These are phyloP conservation scores for Geotrichum aggregatum DNA, from an alignment of 1,139 yeast species.

Conservation along the genomic window DNA sequence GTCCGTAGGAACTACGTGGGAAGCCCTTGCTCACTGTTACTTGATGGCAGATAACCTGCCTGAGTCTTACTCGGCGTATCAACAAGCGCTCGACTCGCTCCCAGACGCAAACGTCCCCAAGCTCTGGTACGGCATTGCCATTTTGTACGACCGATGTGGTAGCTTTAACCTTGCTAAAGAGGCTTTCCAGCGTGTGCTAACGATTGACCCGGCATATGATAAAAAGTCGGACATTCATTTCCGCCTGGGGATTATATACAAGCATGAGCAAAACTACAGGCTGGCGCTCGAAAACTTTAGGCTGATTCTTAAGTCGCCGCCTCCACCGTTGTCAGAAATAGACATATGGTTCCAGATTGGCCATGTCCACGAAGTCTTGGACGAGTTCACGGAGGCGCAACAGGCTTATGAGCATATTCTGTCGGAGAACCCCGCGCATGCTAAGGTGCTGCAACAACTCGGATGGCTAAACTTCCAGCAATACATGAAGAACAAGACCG, in stretches of 20 bases:
- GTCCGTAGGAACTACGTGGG: constrained; percentile 96
- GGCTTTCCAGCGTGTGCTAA: constrained; percentile 92
- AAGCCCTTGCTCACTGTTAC: constrained; percentile 92
- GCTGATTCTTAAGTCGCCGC: constrained; percentile 85
- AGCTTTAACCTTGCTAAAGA: constrained; percentile 96
- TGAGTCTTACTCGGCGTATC: constrained; percentile 93
- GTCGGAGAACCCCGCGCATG: constrained; percentile 85
- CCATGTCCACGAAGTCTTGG: constrained; percentile 87
- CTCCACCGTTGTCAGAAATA: constrained; percentile 90
- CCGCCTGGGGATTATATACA: constrained; percentile 91
- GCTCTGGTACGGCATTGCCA: constrained; percentile 98
- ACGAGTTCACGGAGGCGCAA: constrained; percentile 85
- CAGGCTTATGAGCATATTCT: constrained; percentile 94
- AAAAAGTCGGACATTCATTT: constrained; percentile 94
- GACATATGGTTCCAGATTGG: constrained; percentile 99
- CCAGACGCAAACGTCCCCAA: constrained; percentile 94
- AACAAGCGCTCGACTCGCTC: constrained; percentile 85
- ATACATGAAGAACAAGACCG: constrained; percentile 13
- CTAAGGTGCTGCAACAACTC: constrained; percentile 90
- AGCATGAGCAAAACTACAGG: constrained; percentile 83
- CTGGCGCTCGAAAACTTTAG: constrained; percentile 91
- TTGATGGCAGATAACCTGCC: constrained; percentile 93
- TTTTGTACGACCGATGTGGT: constrained; percentile 93
- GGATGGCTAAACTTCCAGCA: constrained; percentile 93
- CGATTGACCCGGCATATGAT: constrained; percentile 91